These are phyloP conservation scores for Fusarium humuli DNA, from an alignment of 2,329 filamentous ascomycete species.

Conservation along the genomic window DNA sequence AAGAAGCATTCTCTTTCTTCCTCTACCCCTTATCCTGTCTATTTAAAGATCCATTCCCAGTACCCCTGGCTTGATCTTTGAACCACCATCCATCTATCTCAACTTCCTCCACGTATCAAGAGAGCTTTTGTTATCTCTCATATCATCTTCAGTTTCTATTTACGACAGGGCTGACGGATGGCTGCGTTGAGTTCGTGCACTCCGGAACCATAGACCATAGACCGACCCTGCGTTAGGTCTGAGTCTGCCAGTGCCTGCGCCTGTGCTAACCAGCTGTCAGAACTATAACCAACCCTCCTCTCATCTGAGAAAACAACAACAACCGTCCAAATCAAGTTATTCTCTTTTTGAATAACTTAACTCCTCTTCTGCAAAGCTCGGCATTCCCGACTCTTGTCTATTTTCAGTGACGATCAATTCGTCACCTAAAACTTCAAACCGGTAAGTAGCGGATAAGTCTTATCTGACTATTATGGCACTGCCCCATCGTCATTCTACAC, in stretches of 20 bases:
- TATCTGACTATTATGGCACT: constrained; percentile 33
- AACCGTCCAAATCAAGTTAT: constrained; percentile 20
- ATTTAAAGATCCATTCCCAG: constrained; percentile 19
- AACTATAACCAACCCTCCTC: constrained; percentile 41
- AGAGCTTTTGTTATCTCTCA: constrained; percentile 47
- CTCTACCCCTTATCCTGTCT: constrained; percentile 16
- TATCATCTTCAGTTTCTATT: constrained; percentile 46
- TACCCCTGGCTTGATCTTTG: constrained; percentile 31
- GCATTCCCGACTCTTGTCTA: constrained; percentile 44
- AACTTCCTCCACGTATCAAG: constrained; percentile 42
- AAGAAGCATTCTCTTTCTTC: constrained; percentile 31
- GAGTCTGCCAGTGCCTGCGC: not conserved
- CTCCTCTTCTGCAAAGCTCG: constrained; percentile 16
- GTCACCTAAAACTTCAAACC: constrained; percentile 34
- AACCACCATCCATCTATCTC: constrained; percentile 33
- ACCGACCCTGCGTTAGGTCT: constrained; percentile 22
- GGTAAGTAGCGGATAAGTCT: constrained; percentile 39
- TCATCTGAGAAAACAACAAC: constrained; percentile 40
- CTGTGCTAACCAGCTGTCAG: constrained; percentile 45
- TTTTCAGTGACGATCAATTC: constrained; percentile 40
- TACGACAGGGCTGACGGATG: constrained; percentile 49
- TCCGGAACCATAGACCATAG: constrained; percentile 12
- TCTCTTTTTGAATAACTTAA: constrained; percentile 20
- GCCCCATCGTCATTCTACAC: constrained; percentile 27
- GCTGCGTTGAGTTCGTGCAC: constrained; percentile 48